These are phyloP conservation scores for Cladosporium halotolerans DNA, from an alignment of 2,329 filamentous ascomycete species.

Conservation along the genomic window DNA sequence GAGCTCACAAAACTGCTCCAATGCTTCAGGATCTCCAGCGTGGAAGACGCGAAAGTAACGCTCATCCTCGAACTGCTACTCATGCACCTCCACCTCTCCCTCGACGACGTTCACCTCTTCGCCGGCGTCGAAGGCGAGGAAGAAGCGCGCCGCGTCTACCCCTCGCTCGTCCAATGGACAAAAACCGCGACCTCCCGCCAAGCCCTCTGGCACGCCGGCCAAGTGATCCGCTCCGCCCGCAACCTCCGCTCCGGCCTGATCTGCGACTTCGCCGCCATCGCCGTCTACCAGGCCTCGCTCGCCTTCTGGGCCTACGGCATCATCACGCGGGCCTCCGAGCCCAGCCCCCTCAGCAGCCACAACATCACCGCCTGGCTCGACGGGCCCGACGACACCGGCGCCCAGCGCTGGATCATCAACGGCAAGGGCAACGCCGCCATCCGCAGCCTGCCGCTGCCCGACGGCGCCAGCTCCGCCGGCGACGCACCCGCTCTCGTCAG, in stretches of 20 bases:
- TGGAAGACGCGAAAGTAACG: slow-evolving; percentile 29
- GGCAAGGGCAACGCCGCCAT: slow-evolving; percentile 30
- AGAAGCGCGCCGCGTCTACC: slow-evolving; percentile 55
- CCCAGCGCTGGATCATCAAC: slow-evolving; percentile 37
- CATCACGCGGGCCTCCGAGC: slow-evolving; percentile 31
- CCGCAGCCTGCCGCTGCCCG: slow-evolving; percentile 15
- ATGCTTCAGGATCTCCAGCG: slow-evolving; percentile 41
- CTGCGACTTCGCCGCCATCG: slow-evolving; percentile 60
- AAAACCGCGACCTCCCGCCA: slow-evolving; percentile 50
- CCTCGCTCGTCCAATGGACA: slow-evolving; percentile 54
- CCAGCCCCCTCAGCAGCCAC: slow-evolving; percentile 36
- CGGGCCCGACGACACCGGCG: slow-evolving; percentile 45
- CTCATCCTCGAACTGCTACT: slow-evolving; percentile 48
- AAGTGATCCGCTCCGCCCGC: slow-evolving; percentile 57
- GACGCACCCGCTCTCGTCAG: slow-evolving; percentile 36
- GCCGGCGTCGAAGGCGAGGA: slow-evolving; percentile 62
- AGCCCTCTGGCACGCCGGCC: slow-evolving; percentile 62
- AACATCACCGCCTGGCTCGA: slow-evolving; percentile 49
- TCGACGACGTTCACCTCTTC: slow-evolving; percentile 62
- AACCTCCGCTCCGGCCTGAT: slow-evolving; percentile 29
- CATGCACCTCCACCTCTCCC: slow-evolving; percentile 58
- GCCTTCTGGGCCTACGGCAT: slow-evolving; percentile 66
- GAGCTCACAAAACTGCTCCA: slow-evolving; percentile 57
- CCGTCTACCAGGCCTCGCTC: slow-evolving; percentile 61
- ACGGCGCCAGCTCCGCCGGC: not conserved